Percentiles rank a stretch among this genome's conserved stretches.
Conservation (phyloP, 495 filamentous ascomycete genomes). For the Penicillium ucsense region DNA sequence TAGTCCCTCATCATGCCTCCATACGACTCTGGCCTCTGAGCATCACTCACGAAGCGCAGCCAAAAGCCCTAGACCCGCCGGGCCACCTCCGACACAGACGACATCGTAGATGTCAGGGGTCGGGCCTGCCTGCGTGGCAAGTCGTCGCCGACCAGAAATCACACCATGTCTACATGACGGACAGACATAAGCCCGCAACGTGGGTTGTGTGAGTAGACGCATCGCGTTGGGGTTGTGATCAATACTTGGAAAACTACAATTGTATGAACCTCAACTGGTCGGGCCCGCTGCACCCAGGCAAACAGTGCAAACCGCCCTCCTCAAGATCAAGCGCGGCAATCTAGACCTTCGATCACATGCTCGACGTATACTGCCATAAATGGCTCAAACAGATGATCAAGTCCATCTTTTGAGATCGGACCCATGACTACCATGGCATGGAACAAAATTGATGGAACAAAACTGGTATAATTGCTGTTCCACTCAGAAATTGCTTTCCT, state of each 20-base stretch:
- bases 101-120: slow-evolving; percentile 70
- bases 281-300: slow-evolving; percentile 4
- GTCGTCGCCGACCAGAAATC: slow-evolving; percentile 18
- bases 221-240: slow-evolving; percentile 19
- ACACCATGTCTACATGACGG: slow-evolving; percentile 29
- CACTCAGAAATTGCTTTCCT: no score
- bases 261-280: slow-evolving; percentile 7
- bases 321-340: neutral
- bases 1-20: neutral
- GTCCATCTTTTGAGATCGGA: no score
- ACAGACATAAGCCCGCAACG: slow-evolving; percentile 33
- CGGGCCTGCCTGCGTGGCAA: slow-evolving; percentile 17
- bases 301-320: slow-evolving; percentile 18
- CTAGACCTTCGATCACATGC: neutral
- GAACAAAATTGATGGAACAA: no score
- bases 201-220: slow-evolving; percentile 24
- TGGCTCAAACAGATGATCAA: no score
- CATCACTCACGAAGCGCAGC: slow-evolving; percentile 66
- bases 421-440: no score
- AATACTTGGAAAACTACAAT: slow-evolving; percentile 1
- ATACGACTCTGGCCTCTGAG: neutral
- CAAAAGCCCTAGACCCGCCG: slow-evolving; percentile 81
- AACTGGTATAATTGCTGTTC: no score
- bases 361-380: no score
- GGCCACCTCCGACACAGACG: slow-evolving; percentile 93